These are phyloP conservation scores for Pezicula rhizophila DNA, from an alignment of 2,329 filamentous ascomycete species.

Conservation along the genomic window DNA sequence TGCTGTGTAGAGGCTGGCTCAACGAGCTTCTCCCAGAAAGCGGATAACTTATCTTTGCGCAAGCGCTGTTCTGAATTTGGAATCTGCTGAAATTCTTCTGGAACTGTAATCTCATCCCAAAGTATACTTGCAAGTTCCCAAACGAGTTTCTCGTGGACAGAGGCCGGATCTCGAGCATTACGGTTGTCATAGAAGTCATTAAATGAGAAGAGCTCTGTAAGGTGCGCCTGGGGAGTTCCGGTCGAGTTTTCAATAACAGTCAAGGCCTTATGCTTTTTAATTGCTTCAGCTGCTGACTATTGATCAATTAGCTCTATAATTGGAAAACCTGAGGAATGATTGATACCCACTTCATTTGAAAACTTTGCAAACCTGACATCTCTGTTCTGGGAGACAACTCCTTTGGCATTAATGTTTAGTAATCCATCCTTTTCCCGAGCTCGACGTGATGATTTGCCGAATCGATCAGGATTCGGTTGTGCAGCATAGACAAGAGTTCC, in stretches of 20 bases:
- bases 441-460: conserved; percentile 22
- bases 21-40: conserved; percentile 62
- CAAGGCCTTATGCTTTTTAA: conserved; percentile 48
- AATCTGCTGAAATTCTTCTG: conserved; percentile 32
- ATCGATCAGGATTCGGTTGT: conserved; percentile 31
- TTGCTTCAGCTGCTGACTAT: conserved; percentile 49
- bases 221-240: conserved; percentile 53
- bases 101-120: conserved; percentile 63
- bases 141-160: conserved; percentile 62
- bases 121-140: conserved; percentile 86
- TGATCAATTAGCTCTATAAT: conserved; percentile 15
- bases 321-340: background rate
- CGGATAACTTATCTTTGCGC: conserved; percentile 60
- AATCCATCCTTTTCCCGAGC: conserved; percentile 34
- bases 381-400: conserved; percentile 56
- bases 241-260: conserved; percentile 48
- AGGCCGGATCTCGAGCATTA: conserved; percentile 35
- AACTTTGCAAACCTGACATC: conserved; percentile 62
- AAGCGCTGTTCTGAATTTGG: conserved; percentile 30
- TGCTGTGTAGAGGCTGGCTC: conserved; percentile 49
- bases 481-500: conserved; percentile 65
- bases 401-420: conserved; percentile 47
- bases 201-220: conserved; percentile 41
- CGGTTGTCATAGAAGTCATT: conserved; percentile 40
- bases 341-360: conserved; percentile 42